Evolutionary conservation across 78 protist genomes (phyloP), one percentile per base, ranked within the genome.

Genomic region (Isochrysis galbana): DNA sequence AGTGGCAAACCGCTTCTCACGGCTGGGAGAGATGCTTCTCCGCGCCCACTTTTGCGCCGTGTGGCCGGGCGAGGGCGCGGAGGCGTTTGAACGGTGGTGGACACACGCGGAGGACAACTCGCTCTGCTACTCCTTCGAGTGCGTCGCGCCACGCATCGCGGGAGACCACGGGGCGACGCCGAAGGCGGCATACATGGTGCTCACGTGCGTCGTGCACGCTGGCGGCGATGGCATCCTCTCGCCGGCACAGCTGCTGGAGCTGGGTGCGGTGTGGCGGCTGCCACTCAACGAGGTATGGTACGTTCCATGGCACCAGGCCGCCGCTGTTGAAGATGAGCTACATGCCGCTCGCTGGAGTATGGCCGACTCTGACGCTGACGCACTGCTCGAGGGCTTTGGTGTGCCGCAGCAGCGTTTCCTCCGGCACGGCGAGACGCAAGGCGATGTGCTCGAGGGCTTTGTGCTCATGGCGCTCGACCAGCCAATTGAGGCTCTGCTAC

Each of bases 151-250:
- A 10, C 87, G 87, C 17, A 21, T 78, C n/a, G 2, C 5, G 26
- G 87, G 48, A 25, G 87, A 78, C 19, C 87, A 78, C 11, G 87
- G 87, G 38, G 87, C 87, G 26, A 78, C 87, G 87, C 87, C 87
- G 36, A 4, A 0, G 38, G 87, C 36, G 17, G 87, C 51, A 19
- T 78, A 78, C 87, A 2, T 42, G 51, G 87, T 78, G 51, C 87
- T 78, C 87, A 78, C 87, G 46, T 21, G 36, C 34, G 51, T 78
- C 51, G 32, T 48, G 87, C 84, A 77, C 84, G 1, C 48, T n/a
- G 45, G 45, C 29, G 29, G 21, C 34, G 87, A 42, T 11, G 19
- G 39, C 21, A 22, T 78, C 51, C 87, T 78, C 51, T 38, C 87
- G 51, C 87, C 87, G n/a, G 32, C 51, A 3, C 36, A 78, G 87